phyloP scores from a whole-genome alignment of 352 stramenopile species.

The Phytophthora nicotianae region DNA sequence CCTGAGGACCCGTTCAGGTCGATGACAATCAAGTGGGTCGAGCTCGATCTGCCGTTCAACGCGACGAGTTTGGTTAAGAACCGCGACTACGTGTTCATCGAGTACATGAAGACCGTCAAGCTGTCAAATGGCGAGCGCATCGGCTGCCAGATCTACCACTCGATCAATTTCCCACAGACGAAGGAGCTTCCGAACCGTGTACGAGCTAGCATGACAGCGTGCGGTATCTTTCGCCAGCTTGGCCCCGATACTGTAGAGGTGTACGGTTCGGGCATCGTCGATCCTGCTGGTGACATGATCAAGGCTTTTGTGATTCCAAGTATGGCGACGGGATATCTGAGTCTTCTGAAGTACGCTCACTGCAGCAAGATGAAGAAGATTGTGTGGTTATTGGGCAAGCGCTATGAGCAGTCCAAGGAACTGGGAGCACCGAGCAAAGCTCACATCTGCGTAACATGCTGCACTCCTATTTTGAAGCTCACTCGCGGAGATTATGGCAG shows the following conservation, averaged over 20 bases:
- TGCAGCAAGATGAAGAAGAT: constrained; percentile 46
- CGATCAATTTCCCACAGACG: constrained; percentile 48
- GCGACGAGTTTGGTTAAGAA: constrained; percentile 28
- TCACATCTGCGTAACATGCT: constrained; percentile 34
- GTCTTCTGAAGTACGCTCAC: constrained; percentile 32
- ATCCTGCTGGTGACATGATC: constrained; percentile 40
- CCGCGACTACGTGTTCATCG: constrained; percentile 51
- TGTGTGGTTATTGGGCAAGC: constrained; percentile 26
- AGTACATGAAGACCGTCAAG: constrained; percentile 45
- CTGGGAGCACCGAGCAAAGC: constrained; percentile 11
- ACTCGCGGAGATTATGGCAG: constrained; percentile 16
- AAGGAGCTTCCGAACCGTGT: constrained; percentile 35
- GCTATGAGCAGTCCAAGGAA: constrained; percentile 23
- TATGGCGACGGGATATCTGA: constrained; percentile 19
- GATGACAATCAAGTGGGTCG: constrained; percentile 38
- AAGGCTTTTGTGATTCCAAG: constrained; percentile 25
- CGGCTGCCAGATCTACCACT: constrained; percentile 55
- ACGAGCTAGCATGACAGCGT: constrained; percentile 54
- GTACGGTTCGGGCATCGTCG: constrained; percentile 41
- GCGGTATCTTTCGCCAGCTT: constrained; percentile 51
- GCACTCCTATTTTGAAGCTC: constrained; percentile 22
- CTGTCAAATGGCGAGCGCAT: constrained; percentile 40
- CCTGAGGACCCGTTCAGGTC: constrained; percentile 47
- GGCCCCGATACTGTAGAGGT: constrained; percentile 47
- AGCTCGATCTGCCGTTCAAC: constrained; percentile 33